Evolutionary conservation across 148 eudicot species (phyloP).

Genomic region (Hydrangea macrophylla): DNA sequence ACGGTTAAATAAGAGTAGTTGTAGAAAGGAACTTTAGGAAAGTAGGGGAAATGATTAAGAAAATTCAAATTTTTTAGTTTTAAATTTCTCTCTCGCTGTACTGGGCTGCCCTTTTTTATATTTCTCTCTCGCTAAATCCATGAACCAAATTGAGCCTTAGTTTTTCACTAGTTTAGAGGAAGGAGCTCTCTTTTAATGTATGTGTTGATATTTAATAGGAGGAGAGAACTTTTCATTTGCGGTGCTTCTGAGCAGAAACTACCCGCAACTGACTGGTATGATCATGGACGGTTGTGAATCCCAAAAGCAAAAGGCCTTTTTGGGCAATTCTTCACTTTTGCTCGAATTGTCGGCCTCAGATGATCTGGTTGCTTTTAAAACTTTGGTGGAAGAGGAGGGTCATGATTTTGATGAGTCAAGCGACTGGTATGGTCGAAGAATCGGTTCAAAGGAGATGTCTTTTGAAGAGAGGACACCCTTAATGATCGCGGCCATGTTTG

Average conservation of each 20-base stretch:
- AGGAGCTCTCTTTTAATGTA: not conserved
- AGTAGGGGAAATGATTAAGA: no score
- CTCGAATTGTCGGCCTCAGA: constrained; percentile 74
- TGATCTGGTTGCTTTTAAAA: constrained; percentile 55
- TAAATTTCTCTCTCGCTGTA: no score
- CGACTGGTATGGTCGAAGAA: constrained; percentile 71
- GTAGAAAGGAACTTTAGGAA: no score
- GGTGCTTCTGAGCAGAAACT: constrained; percentile 46
- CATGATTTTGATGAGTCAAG: constrained; percentile 46
- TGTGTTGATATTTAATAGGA: constrained; percentile 31
- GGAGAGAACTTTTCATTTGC: constrained; percentile 35
- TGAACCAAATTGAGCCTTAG: no score
- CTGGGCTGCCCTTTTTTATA: no score
- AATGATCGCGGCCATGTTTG: constrained; percentile 85
- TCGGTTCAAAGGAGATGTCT: constrained; percentile 80
- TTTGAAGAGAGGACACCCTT: constrained; percentile 84
- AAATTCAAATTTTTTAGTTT: no score
- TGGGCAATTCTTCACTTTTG: constrained; percentile 27
- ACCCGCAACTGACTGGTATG: constrained; percentile 19
- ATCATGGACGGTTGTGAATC: constrained; percentile 42
- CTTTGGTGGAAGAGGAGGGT: constrained; percentile 56
- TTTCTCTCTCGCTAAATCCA: no score
- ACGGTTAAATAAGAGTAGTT: no score
- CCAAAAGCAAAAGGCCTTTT: constrained; percentile 14
- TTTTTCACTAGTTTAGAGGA: no score